Conservation (phyloP, 1,284 basidiomycete species). For the Heterobasidion parviporum region DNA sequence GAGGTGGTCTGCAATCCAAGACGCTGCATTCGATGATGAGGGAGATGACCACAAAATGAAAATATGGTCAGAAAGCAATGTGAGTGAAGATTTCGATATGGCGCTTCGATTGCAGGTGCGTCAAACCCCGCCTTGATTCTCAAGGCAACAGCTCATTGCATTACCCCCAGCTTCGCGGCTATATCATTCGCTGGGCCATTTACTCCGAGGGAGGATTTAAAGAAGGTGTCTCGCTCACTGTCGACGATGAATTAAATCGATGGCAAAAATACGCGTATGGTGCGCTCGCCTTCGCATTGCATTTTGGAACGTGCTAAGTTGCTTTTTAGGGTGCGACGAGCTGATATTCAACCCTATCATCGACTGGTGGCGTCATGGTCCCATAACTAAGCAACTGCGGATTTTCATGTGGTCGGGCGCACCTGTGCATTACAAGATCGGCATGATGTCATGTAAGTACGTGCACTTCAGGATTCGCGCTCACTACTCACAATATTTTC, state of each 20-base stretch:
- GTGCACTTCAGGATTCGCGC: not conserved
- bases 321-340: constrained; percentile 50
- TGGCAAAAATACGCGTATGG: constrained; percentile 88
- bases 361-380: constrained; percentile 66
- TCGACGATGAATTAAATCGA: constrained; percentile 73
- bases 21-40: constrained; percentile 63
- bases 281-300: constrained; percentile 17
- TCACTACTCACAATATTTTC: not conserved
- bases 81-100: constrained; percentile 81
- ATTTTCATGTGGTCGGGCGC: constrained; percentile 72
- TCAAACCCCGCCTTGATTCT: not conserved
- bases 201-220: constrained; percentile 78
- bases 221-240: constrained; percentile 79
- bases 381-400: constrained; percentile 70
- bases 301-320: not conserved
- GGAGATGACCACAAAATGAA: constrained; percentile 53
- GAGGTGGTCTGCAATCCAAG: constrained; percentile 79
- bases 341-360: constrained; percentile 72
- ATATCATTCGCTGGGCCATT: constrained; percentile 77
- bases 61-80: constrained; percentile 80
- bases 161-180: constrained; percentile 42
- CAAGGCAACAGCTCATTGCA: not conserved
- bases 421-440: constrained; percentile 79
- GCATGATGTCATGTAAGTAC: constrained; percentile 65
- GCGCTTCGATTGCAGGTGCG: constrained; percentile 35